A percentile compares a stretch with the other conserved stretches of the same genome.
Evolutionary conservation across 73 alveolate genomes (phyloP).

Genomic region (Blepharisma stoltei): DNA sequence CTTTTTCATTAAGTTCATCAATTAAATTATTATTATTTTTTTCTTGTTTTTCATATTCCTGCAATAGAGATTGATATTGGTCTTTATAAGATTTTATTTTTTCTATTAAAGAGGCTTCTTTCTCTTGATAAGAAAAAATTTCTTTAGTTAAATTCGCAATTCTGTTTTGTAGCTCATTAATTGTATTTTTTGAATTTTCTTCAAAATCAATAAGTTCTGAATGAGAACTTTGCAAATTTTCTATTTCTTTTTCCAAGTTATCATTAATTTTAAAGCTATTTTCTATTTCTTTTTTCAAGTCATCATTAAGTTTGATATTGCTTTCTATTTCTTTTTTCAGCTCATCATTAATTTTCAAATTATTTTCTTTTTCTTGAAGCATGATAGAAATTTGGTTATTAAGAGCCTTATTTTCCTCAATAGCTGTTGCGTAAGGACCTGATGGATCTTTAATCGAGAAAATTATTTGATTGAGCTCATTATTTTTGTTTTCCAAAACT

Average conservation of each 20-base stretch:
- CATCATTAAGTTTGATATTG: neutral
- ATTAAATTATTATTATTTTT: neutral
- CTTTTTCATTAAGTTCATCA: neutral
- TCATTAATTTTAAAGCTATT: neutral
- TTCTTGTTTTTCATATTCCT: neutral
- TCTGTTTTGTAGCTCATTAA: neutral
- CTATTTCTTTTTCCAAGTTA: neutral
- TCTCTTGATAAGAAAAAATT: neutral
- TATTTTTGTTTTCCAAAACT: no score
- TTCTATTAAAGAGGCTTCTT: neutral
- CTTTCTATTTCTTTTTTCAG: neutral
- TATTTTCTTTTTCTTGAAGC: no score
- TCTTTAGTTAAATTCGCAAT: neutral
- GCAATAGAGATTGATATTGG: neutral
- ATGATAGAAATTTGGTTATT: no score
- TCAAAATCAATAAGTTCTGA: neutral
- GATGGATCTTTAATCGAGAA: no score
- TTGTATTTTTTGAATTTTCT: neutral
- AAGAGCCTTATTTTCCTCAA: no score
- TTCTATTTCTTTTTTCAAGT: neutral
- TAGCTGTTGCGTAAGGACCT: no score
- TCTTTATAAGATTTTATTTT: neutral
- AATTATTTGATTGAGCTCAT: no score
- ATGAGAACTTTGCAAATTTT: neutral
- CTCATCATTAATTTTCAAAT: no score